Percentiles rank a stretch among this genome's conserved stretches.
Conservation (phyloP, 139 green algal species). For the Mychonastes homosphaera region DNA sequence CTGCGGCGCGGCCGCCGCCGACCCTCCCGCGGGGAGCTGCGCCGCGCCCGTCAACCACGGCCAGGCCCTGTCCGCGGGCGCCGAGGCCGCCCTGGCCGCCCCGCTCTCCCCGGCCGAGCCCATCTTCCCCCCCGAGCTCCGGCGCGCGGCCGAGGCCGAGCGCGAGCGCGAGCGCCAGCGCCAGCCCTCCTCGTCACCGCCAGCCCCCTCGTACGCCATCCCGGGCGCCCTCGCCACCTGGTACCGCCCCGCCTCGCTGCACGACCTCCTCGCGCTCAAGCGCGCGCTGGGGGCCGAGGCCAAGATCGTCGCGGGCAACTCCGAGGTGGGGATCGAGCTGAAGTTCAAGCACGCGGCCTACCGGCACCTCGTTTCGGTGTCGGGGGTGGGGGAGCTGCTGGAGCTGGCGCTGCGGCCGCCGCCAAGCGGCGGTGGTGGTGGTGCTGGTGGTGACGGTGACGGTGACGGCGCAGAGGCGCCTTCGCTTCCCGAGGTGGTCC, state of each 20-base stretch:
- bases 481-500: constrained; percentile 24
- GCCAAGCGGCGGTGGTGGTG: not conserved
- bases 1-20: constrained; percentile 45
- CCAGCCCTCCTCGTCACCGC: too few species aligned
- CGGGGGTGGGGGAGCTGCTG: constrained; percentile 75
- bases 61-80: too few species aligned
- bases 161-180: not conserved
- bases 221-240: constrained; percentile 26
- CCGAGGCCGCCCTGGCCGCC: not conserved
- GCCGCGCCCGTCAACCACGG: too few species aligned
- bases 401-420: constrained; percentile 20
- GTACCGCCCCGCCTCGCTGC: constrained; percentile 58
- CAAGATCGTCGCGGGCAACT: constrained; percentile 86
- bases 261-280: constrained; percentile 68
- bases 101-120: constrained; percentile 47
- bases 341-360: constrained; percentile 87
- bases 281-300: constrained; percentile 35
- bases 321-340: constrained; percentile 94
- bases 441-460: not conserved
- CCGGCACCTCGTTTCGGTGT: constrained; percentile 60
- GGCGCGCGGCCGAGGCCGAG: constrained; percentile 18
- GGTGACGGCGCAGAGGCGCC: not conserved
- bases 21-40: too few species aligned
- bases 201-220: too few species aligned
- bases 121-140: constrained; percentile 88